Evolutionary conservation across 495 filamentous ascomycete genomes (phyloP).

Genomic region (Annulohypoxylon bovei): DNA sequence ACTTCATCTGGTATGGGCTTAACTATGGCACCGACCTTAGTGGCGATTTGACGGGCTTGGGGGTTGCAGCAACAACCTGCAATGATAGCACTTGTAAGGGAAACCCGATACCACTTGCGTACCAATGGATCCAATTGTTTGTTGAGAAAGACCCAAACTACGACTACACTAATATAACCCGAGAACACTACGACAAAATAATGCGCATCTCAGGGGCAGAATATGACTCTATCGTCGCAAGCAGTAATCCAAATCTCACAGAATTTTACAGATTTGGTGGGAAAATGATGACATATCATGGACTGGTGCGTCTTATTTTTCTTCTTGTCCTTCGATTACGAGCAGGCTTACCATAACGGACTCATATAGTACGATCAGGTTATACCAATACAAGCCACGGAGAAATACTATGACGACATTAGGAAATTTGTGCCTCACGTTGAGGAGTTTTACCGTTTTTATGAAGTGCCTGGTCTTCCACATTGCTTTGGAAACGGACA

Average conservation of each 20-base stretch:
- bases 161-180: conserved; percentile 25
- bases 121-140: conserved; percentile 32
- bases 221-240: conserved; percentile 49
- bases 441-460: conserved; percentile 46
- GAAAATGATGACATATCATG: conserved; percentile 60
- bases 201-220: conserved; percentile 41
- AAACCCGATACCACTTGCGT: neutral
- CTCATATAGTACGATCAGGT: conserved; percentile 33
- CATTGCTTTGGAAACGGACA: conserved; percentile 49
- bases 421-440: conserved; percentile 17
- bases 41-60: conserved; percentile 15
- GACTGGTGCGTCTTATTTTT: conserved; percentile 41
- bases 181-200: conserved; percentile 38
- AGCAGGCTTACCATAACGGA: neutral
- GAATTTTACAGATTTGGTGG: conserved; percentile 51
- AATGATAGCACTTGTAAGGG: conserved; percentile 22
- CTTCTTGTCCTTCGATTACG: neutral
- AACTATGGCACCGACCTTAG: conserved; percentile 33
- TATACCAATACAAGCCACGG: conserved; percentile 38
- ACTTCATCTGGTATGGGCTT: conserved; percentile 38
- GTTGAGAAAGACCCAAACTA: conserved; percentile 38
- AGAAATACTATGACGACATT: conserved; percentile 45
- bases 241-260: conserved; percentile 54
- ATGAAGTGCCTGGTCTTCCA: conserved; percentile 45
- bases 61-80: conserved; percentile 39